phyloP scores from a whole-genome alignment of 2,329 filamentous ascomycete species.

The Aspergillus calidoustus region DNA sequence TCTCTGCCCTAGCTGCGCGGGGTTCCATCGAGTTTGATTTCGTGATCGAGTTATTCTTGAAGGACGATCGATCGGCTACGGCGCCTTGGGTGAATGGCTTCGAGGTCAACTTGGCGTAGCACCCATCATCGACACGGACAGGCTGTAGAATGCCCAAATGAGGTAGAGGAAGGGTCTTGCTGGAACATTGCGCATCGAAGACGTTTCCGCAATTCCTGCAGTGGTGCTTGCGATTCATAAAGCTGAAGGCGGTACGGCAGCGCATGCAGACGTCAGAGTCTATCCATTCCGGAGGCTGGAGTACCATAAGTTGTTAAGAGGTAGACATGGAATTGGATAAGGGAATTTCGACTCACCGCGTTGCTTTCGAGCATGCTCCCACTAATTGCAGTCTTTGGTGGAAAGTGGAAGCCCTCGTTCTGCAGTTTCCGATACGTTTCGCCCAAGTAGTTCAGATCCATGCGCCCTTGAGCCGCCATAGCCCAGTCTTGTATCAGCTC shows the following conservation, averaged over 20 bases:
- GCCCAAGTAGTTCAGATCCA: slow-evolving; percentile 81
- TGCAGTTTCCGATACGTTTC: slow-evolving; percentile 85
- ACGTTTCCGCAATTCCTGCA: slow-evolving; percentile 98
- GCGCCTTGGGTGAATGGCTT: slow-evolving; percentile 57
- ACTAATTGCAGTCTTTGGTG: slow-evolving; percentile 82
- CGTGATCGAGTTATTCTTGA: slow-evolving; percentile 56
- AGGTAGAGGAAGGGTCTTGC: slow-evolving; percentile 83
- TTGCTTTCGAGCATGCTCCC: slow-evolving; percentile 98
- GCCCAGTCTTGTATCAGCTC: slow-evolving; percentile 95
- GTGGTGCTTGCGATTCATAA: slow-evolving; percentile 98
- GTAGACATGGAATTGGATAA: not conserved
- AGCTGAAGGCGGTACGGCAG: slow-evolving; percentile 91
- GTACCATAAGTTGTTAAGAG: slow-evolving; percentile 15
- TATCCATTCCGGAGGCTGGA: slow-evolving; percentile 90
- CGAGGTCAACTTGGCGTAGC: slow-evolving; percentile 84
- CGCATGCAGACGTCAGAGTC: slow-evolving; percentile 99
- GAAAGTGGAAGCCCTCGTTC: slow-evolving; percentile 85
- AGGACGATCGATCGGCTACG: slow-evolving; percentile 44
- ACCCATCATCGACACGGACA: slow-evolving; percentile 94
- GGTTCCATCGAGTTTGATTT: slow-evolving; percentile 87
- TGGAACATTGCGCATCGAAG: slow-evolving; percentile 93
- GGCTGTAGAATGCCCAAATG: slow-evolving; percentile 91
- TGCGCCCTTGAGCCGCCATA: slow-evolving; percentile 80
- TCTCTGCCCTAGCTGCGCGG: slow-evolving; percentile 82
- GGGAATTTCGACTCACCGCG: slow-evolving; percentile 67